These are phyloP conservation scores for Fusarium pseudocircinatum DNA, from an alignment of 2,329 filamentous ascomycete species.

Conservation along the genomic window DNA sequence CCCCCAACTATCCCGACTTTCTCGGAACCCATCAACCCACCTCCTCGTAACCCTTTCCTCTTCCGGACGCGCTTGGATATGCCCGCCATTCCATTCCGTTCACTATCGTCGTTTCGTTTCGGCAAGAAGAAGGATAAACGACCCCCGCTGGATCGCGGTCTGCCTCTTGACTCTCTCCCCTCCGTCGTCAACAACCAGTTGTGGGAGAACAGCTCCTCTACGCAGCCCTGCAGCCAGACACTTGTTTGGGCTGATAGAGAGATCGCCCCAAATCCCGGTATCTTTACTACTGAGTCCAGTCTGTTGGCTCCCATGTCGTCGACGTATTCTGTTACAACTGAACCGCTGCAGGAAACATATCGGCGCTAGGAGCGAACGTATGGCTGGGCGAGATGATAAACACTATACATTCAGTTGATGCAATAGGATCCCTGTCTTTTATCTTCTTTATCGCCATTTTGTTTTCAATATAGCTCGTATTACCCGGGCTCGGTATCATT, in stretches of 20 bases:
- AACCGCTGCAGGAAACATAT: constrained; percentile 43
- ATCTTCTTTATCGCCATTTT: constrained; percentile 4
- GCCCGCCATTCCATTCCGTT: constrained; percentile 29
- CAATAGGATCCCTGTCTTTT: background rate
- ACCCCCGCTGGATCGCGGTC: background rate
- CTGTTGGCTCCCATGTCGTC: constrained; percentile 13
- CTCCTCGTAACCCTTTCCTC: constrained; percentile 46
- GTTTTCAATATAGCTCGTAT: constrained; percentile 1
- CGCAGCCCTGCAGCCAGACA: constrained; percentile 35
- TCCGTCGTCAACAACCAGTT: constrained; percentile 13
- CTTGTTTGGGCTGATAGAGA: constrained; percentile 44
- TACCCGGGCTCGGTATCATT: constrained; percentile 14
- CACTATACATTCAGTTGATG: background rate
- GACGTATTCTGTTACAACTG: constrained; percentile 34
- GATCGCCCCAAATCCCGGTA: background rate
- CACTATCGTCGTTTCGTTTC: constrained; percentile 31
- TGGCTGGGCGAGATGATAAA: constrained; percentile 21
- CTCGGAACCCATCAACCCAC: constrained; percentile 15
- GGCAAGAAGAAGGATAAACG: constrained; percentile 16
- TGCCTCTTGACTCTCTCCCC: constrained; percentile 25
- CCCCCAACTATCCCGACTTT: background rate
- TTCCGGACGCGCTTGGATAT: constrained; percentile 49
- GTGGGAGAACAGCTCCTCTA: constrained; percentile 16
- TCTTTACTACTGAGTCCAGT: constrained; percentile 6
- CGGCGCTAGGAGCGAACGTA: constrained; percentile 34